Conservation (phyloP, 345 rosid species). For the Nephelium lappaceum region DNA sequence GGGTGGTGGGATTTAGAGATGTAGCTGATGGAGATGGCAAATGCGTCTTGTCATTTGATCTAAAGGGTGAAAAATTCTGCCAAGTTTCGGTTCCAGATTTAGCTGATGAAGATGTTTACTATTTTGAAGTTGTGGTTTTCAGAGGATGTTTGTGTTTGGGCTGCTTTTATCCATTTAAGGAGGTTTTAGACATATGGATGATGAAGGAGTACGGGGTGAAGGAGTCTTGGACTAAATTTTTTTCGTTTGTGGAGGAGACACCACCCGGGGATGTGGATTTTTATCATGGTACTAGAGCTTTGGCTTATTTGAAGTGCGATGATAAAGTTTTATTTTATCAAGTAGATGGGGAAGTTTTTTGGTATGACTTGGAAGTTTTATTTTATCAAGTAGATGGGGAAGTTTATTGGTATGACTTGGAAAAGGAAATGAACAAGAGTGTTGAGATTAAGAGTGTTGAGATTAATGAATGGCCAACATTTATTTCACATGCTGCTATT, state of each 20-base stretch:
- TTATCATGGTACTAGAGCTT: background rate
- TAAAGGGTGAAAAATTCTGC: background rate
- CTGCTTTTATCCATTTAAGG: background rate
- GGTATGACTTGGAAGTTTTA: background rate
- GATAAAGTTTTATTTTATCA: background rate
- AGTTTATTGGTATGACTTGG: background rate
- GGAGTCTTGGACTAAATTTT: background rate
- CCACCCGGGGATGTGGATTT: too few species aligned
- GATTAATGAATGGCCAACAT: background rate
- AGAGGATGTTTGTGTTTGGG: background rate
- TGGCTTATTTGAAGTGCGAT: background rate
- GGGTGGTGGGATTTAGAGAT: background rate
- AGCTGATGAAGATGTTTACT: background rate
- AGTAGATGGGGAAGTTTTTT: background rate
- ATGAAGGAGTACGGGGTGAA: background rate
- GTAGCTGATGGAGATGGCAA: too few species aligned
- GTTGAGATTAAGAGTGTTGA: background rate
- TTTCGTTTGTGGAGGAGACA: background rate
- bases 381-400: too few species aligned
- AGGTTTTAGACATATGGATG: background rate
- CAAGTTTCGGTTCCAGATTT: background rate
- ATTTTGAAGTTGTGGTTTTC: too few species aligned
- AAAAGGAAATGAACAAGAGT: background rate
- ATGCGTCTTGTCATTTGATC: background rate
- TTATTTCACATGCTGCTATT: background rate